These are phyloP conservation scores for Metrosideros polymorpha DNA, from an alignment of 441 rosid species.

Conservation along the genomic window DNA sequence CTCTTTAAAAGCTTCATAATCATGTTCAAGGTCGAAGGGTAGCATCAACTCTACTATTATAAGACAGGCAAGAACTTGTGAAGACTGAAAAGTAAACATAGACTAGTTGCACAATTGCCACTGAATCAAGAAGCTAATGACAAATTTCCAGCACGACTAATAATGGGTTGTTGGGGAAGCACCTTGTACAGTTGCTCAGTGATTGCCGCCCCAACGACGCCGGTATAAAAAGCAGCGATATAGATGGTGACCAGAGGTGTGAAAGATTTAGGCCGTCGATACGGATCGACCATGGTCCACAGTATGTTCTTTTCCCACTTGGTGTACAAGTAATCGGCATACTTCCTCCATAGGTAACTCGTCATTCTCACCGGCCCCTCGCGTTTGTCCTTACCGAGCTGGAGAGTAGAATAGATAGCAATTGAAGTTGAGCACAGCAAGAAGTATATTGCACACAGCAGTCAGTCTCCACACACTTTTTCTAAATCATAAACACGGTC, in stretches of 20 bases:
- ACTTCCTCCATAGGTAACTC: conserved; percentile 78
- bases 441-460: background rate
- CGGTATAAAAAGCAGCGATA: conserved; percentile 78
- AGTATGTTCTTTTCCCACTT: conserved; percentile 67
- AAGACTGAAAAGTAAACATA: background rate
- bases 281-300: conserved; percentile 86
- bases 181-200: conserved; percentile 89
- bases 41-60: background rate
- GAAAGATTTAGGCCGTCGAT: conserved; percentile 74
- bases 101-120: background rate
- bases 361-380: conserved; percentile 12
- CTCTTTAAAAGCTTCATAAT: background rate
- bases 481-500: background rate
- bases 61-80: background rate
- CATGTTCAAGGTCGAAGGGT: background rate
- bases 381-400: background rate
- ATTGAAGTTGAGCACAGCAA: background rate
- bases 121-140: background rate
- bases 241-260: conserved; percentile 56
- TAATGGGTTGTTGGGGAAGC: background rate
- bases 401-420: background rate
- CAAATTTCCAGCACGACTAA: background rate
- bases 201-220: conserved; percentile 72
- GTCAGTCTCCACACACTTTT: background rate
- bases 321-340: conserved; percentile 58